Evolutionary conservation across 345 rosid genomes (phyloP), one percentile per base, ranked within the genome.

Genomic region (Gynandropsis gynandra): DNA sequence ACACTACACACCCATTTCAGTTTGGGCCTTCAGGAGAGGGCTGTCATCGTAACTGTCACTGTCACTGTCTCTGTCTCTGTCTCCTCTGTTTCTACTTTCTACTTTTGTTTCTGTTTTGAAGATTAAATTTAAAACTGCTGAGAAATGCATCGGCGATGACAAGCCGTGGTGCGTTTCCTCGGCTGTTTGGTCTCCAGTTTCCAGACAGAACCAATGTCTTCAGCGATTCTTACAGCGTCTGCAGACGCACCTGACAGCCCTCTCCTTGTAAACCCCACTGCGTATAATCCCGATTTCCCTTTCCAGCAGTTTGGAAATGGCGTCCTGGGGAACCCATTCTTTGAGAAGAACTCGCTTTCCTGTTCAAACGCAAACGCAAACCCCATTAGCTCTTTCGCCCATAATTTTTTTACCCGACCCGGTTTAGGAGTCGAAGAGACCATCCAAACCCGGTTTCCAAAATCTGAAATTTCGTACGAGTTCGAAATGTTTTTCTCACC

Each of bases 221-320:
- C 54, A 11, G 95, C 86, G 9, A 87, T 81, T 56, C 61, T 82
- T 34, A 71, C 47, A n/a, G 98, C 95, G 44, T 92, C 98, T 6
- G 74, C 72, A 47, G 95, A 83, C 42, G 83, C 89, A 58, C 98
- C 98, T 3, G 87, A 73, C 5, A 87, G 72, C 54, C 98, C 98
- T 79, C 76, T 90, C 77, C 78, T 79, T 47, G 92, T 75, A 71
- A 90, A 90, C 63, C 98, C 98, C 40, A 81, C 95, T 48, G 98
- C 96, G 42, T 87, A 90, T 0, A 90, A 69, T 45, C 95, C 96
- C 5, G 64, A 74, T 29, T 74, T 77, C 14, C 92, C 98, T 74
- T 87, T 87, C 95, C 98, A 87, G 0, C 80, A 87, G 70, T 79
- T 69, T 31, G 96, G 96, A 47, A 78, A 80, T 17, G 80, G 65